Evolutionary conservation across 2,329 filamentous ascomycete species (phyloP).

Genomic region (Trichoderma polysporum): DNA sequence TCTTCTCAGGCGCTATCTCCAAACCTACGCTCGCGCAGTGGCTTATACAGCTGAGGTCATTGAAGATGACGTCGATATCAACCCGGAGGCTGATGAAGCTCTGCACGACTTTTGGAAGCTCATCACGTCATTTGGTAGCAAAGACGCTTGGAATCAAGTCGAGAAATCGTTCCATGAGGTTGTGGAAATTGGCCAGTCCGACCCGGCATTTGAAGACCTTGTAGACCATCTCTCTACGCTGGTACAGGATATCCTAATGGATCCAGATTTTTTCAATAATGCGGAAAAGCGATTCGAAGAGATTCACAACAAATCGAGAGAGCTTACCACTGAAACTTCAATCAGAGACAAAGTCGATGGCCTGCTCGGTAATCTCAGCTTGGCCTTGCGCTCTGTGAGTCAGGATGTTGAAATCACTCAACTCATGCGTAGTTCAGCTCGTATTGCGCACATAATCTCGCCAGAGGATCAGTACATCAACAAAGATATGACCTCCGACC

Average conservation of each 20-base stretch:
- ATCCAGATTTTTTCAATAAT: conserved; percentile 82
- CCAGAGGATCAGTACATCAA: conserved; percentile 65
- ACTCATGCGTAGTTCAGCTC: conserved; percentile 64
- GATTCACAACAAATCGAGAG: conserved; percentile 55
- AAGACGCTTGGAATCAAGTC: conserved; percentile 71
- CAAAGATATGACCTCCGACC: conserved; percentile 70
- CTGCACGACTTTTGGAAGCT: conserved; percentile 79
- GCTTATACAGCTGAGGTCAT: conserved; percentile 65
- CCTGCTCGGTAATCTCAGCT: conserved; percentile 66
- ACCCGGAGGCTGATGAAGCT: conserved; percentile 72
- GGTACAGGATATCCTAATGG: conserved; percentile 77
- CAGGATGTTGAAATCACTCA: conserved; percentile 71
- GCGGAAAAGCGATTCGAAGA: conserved; percentile 57
- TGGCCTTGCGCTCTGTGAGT: conserved; percentile 66
- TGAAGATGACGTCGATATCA: conserved; percentile 70
- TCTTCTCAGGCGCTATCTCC: conserved; percentile 75
- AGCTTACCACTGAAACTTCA: conserved; percentile 65
- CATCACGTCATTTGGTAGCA: conserved; percentile 75
- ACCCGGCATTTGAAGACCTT: conserved; percentile 79
- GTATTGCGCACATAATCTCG: conserved; percentile 68
- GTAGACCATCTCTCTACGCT: conserved; percentile 71
- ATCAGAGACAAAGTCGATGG: conserved; percentile 71
- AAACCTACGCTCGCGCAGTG: conserved; percentile 71
- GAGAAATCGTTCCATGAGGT: conserved; percentile 68
- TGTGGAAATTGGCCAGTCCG: conserved; percentile 69